These are phyloP conservation scores for Knufia fluminis DNA, from an alignment of 2,329 filamentous ascomycete genomes.

Conservation along the genomic window DNA sequence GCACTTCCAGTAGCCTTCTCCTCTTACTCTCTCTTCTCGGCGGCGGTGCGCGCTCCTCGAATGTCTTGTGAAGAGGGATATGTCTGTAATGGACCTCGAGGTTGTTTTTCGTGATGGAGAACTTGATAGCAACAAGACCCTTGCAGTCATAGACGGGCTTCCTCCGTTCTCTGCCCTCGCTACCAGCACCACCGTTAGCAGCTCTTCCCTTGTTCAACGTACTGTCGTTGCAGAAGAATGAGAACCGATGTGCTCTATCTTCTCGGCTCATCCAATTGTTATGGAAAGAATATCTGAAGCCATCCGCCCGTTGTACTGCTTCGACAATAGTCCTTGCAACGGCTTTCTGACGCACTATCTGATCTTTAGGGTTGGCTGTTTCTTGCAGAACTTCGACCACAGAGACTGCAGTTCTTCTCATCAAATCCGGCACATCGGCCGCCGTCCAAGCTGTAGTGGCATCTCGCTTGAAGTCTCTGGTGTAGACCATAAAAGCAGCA, in stretches of 20 bases:
- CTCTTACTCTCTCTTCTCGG: constrained; percentile 18
- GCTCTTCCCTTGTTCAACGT: constrained; percentile 20
- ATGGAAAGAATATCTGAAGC: constrained; percentile 21
- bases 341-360: constrained; percentile 16
- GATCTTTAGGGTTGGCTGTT: constrained; percentile 15
- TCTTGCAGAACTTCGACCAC: constrained; percentile 18
- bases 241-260: constrained; percentile 20
- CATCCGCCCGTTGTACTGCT: constrained; percentile 15
- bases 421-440: neutral
- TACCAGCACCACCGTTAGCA: constrained; percentile 17
- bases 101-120: constrained; percentile 20
- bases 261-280: constrained; percentile 22
- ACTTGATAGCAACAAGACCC: constrained; percentile 19
- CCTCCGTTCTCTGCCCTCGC: constrained; percentile 13
- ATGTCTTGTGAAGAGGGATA: constrained; percentile 19
- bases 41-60: constrained; percentile 18
- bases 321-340: constrained; percentile 19
- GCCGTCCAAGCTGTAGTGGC: neutral
- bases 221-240: constrained; percentile 22
- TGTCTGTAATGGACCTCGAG: constrained; percentile 21
- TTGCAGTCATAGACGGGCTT: constrained; percentile 21
- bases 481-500: constrained; percentile 19
- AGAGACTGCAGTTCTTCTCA: constrained; percentile 18
- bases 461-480: constrained; percentile 9
- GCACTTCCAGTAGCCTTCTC: constrained; percentile 17